Base-by-base conservation (phyloP, 768 basidiomycete species). In the Lepiota brunneoincarnata region DNA sequence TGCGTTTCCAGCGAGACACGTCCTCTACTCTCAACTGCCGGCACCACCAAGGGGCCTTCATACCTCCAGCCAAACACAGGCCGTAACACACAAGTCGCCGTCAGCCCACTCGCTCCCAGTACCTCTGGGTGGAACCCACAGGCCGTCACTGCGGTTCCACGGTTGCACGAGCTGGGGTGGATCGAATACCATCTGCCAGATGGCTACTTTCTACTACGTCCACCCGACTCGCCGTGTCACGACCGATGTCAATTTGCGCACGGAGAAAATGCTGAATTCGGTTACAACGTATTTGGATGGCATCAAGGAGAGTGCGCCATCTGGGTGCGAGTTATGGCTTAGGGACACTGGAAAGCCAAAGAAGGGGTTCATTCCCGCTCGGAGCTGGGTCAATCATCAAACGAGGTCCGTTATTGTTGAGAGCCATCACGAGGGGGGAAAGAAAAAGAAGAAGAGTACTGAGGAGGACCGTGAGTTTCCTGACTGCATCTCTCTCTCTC, bases 171-270 rank as follows among this genome's bases (percentile, higher is more conserved):
- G 11, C 77, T 84, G 17, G 91, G 91, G 3, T 92, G 90, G 90
- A 73, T 80, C 44, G 87, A 86, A 62, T 82, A 88, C 63, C 73
- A 79, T 18, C 80, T 93, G n/a, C 90, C 91, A 1, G 87, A 91
- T 60, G 81, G 81, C n/a, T 9, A 70, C 78, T 3, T 71, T 79
- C 34, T 93, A 93, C 69, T 93, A 84, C 61, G 77, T 80, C 40
- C 87, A 90, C 62, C 78, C 81, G 3, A 79, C 76, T 11, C 67
- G 77, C 35, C 80, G 77, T 39, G 73, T 84, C 49, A 82, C 82
- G n/a, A 87, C 88, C 15, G 91, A 92, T 62, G 69, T 86, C 40
- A 82, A 90, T 59, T 68, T 92, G 44, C 79, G 86, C 40, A 72
- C 69, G 44, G 63, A 79, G 41, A 70, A 72, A 44, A 72, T 73